These are phyloP conservation scores for Penicillium bovifimosum DNA, from an alignment of 495 filamentous ascomycete genomes.

Conservation along the genomic window DNA sequence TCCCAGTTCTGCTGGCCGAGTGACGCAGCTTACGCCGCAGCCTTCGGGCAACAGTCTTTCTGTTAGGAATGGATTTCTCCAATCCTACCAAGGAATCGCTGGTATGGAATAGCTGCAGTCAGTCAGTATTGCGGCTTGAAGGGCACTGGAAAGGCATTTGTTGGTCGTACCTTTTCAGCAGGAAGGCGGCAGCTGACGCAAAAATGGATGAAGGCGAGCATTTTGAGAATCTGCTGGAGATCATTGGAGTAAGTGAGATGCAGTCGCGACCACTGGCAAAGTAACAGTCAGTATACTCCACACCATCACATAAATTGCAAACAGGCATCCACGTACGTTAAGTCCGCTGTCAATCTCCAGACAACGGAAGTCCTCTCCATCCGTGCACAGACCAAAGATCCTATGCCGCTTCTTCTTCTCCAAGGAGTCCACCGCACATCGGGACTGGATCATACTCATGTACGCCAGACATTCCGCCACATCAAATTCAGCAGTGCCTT, in stretches of 20 bases:
- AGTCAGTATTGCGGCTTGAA: conserved; percentile 3
- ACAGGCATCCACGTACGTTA: background rate
- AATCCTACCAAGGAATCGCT: conserved; percentile 11
- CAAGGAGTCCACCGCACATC: too few species aligned
- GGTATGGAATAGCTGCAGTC: conserved; percentile 41
- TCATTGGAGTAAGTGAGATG: background rate
- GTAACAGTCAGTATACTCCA: background rate
- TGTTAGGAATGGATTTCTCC: too few species aligned
- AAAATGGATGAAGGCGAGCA: background rate
- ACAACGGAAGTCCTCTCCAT: background rate
- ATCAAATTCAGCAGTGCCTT: background rate
- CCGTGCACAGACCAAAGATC: background rate
- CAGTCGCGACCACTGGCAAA: background rate
- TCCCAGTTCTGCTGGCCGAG: too few species aligned
- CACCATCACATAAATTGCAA: background rate
- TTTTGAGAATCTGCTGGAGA: background rate
- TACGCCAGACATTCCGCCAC: background rate
- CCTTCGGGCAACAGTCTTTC: too few species aligned
- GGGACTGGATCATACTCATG: background rate
- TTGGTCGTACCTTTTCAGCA: conserved; percentile 61
- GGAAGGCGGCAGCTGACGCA: too few species aligned
- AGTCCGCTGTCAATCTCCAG: background rate
- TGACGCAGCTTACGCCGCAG: conserved; percentile 4
- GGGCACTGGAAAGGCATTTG: background rate
- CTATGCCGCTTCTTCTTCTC: background rate